These are phyloP conservation scores for Eurotiales sp. DNA, from an alignment of 2,329 filamentous ascomycete species.

Conservation along the genomic window DNA sequence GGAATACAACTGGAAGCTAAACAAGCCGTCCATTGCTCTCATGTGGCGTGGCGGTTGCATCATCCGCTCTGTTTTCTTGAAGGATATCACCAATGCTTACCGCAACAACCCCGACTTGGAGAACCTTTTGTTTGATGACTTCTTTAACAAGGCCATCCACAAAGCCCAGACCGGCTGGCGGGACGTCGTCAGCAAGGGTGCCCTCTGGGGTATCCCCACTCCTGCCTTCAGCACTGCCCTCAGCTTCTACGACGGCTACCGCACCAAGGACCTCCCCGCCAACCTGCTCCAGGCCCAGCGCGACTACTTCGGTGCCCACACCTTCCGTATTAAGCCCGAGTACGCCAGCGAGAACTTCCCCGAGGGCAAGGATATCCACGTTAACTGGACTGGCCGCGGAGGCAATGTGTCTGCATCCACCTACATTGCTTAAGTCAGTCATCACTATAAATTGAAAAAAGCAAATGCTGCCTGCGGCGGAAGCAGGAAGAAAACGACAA, in stretches of 20 bases:
- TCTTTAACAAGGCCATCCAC: slow-evolving; percentile 99
- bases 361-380: slow-evolving; percentile 84
- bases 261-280: slow-evolving; percentile 93
- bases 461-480: background rate
- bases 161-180: slow-evolving; percentile 90
- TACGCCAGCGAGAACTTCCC: slow-evolving; percentile 73
- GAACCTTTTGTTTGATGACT: slow-evolving; percentile 97
- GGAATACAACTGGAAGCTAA: slow-evolving; percentile 97
- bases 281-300: slow-evolving; percentile 98
- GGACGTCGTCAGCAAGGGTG: slow-evolving; percentile 85
- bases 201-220: slow-evolving; percentile 90
- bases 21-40: slow-evolving; percentile 99
- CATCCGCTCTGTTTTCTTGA: slow-evolving; percentile 99
- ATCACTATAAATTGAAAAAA: no score
- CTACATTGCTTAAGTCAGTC: slow-evolving; percentile 94
- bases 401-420: slow-evolving; percentile 96
- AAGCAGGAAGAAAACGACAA: slow-evolving; percentile 9
- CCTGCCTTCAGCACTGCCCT: slow-evolving; percentile 96
- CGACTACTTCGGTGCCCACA: slow-evolving; percentile 98
- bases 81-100: slow-evolving; percentile 98
- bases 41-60: slow-evolving; percentile 99
- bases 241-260: slow-evolving; percentile 98
- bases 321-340: slow-evolving; percentile 84
- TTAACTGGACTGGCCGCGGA: slow-evolving; percentile 99
- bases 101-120: slow-evolving; percentile 89